Percentiles rank a stretch among this genome's conserved stretches.
phyloP scores from a whole-genome alignment of 2,329 filamentous ascomycete species.

The Claviceps spartinae region DNA sequence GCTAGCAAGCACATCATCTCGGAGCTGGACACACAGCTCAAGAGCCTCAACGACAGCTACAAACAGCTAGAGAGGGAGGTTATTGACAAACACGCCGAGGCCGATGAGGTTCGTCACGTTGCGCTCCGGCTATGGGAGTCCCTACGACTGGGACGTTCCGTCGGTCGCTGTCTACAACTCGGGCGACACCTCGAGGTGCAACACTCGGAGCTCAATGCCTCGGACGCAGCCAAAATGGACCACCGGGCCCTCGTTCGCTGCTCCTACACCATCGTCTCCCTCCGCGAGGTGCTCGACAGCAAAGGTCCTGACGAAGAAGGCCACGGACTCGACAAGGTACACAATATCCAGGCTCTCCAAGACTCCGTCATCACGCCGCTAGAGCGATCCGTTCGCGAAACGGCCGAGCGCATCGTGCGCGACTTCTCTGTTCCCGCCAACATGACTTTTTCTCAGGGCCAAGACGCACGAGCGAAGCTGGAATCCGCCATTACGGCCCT shows the following conservation, averaged over 20 bases:
- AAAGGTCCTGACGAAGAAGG: conserved; percentile 62
- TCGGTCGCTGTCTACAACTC: conserved; percentile 66
- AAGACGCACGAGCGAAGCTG: conserved; percentile 62
- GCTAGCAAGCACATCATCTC: conserved; percentile 59
- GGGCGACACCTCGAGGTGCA: conserved; percentile 82
- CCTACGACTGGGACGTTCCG: conserved; percentile 59
- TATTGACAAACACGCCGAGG: conserved; percentile 68
- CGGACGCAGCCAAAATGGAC: conserved; percentile 48
- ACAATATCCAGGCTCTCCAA: conserved; percentile 57
- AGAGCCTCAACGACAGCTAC: conserved; percentile 72
- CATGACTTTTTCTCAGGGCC: conserved; percentile 48
- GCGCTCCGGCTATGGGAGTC: conserved; percentile 71
- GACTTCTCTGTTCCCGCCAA: conserved; percentile 59
- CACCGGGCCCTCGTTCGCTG: conserved; percentile 71
- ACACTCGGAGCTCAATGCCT: conserved; percentile 46
- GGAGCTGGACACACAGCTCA: conserved; percentile 68
- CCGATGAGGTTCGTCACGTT: conserved; percentile 67
- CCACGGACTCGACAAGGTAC: conserved; percentile 59
- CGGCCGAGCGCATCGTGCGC: conserved; percentile 64
- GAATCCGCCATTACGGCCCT: conserved; percentile 63
- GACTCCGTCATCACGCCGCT: conserved; percentile 55
- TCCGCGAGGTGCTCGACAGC: conserved; percentile 59
- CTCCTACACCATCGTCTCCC: conserved; percentile 60
- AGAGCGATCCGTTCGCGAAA: conserved; percentile 59
- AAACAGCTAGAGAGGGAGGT: conserved; percentile 77